These are phyloP conservation scores for Wickerhamomyces alni DNA, from an alignment of 805 yeast genomes.

Conservation along the genomic window DNA sequence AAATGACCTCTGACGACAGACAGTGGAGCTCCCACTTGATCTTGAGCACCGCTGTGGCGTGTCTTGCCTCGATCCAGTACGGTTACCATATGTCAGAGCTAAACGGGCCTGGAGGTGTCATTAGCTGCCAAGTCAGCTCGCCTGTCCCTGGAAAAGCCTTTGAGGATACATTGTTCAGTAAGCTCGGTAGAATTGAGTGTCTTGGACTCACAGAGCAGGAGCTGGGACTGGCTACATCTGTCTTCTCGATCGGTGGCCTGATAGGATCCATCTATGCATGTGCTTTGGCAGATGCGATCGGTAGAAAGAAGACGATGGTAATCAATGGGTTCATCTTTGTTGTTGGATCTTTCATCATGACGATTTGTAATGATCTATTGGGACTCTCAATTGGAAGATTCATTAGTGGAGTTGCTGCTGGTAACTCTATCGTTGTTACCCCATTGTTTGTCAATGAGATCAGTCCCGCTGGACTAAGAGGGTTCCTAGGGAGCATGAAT, in stretches of 20 bases:
- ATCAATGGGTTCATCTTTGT: slow-evolving; percentile 45
- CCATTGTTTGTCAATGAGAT: slow-evolving; percentile 80
- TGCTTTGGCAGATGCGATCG: slow-evolving; percentile 53
- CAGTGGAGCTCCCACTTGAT: slow-evolving; percentile 28
- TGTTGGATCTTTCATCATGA: slow-evolving; percentile 60
- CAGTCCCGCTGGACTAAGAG: slow-evolving; percentile 62
- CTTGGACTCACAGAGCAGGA: slow-evolving; percentile 50
- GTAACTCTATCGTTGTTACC: slow-evolving; percentile 77
- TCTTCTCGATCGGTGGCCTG: slow-evolving; percentile 81
- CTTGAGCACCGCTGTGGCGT: slow-evolving; percentile 47
- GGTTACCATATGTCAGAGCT: slow-evolving; percentile 95
- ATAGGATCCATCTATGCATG: slow-evolving; percentile 70
- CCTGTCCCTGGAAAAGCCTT: slow-evolving; percentile 20
- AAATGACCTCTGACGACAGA: not conserved
- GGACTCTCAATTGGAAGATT: slow-evolving; percentile 62
- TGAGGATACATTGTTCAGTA: slow-evolving; percentile 17
- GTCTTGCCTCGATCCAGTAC: slow-evolving; percentile 79
- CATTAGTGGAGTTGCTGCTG: slow-evolving; percentile 81
- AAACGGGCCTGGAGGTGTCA: slow-evolving; percentile 77
- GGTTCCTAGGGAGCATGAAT: slow-evolving; percentile 82
- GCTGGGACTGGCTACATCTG: slow-evolving; percentile 69
- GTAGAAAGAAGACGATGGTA: slow-evolving; percentile 52
- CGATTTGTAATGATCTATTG: slow-evolving; percentile 36
- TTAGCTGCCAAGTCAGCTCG: slow-evolving; percentile 45
- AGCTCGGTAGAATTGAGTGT: slow-evolving; percentile 47